Percentiles rank a stretch among this genome's conserved stretches.
Evolutionary conservation across 331 rosid genomes (phyloP).

Genomic region (Quercus lobata): DNA sequence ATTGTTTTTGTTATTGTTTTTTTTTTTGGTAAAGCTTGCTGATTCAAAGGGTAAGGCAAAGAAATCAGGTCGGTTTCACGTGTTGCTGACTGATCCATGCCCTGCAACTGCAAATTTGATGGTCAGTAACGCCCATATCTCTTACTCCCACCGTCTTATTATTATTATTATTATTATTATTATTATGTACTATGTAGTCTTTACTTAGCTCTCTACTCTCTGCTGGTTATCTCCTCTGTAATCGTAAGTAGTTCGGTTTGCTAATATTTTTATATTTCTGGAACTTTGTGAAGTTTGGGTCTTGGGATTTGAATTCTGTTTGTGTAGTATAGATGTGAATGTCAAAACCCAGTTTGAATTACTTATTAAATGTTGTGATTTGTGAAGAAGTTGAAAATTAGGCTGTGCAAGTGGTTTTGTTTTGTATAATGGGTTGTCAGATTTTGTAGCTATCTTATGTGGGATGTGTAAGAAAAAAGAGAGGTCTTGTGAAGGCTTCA

Average conservation of each 20-base stretch:
- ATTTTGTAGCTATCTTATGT: background rate
- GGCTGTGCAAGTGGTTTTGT: background rate
- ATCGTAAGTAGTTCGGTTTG: background rate
- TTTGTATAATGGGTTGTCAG: background rate
- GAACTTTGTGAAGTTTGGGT: constrained; percentile 1
- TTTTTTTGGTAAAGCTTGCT: background rate
- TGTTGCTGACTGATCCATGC: constrained; percentile 2
- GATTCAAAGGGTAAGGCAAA: background rate
- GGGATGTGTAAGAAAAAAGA: background rate
- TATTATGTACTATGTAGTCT: background rate
- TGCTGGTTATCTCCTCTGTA: background rate
- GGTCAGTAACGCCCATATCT: constrained; percentile 16
- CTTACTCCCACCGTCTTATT: background rate
- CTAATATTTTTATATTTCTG: background rate
- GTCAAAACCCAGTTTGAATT: background rate
- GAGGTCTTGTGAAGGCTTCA: background rate
- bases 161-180: no score
- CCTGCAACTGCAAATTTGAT: constrained; percentile 21
- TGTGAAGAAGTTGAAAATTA: constrained; percentile 4
- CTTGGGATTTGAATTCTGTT: constrained; percentile 7
- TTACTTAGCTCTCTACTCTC: background rate
- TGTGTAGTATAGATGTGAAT: background rate
- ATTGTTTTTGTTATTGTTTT: background rate
- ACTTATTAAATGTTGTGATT: background rate
- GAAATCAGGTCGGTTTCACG: constrained; percentile 10